Base-by-base conservation (phyloP, 2,329 filamentous ascomycete genomes). In the Colletotrichum chlorophyti region DNA sequence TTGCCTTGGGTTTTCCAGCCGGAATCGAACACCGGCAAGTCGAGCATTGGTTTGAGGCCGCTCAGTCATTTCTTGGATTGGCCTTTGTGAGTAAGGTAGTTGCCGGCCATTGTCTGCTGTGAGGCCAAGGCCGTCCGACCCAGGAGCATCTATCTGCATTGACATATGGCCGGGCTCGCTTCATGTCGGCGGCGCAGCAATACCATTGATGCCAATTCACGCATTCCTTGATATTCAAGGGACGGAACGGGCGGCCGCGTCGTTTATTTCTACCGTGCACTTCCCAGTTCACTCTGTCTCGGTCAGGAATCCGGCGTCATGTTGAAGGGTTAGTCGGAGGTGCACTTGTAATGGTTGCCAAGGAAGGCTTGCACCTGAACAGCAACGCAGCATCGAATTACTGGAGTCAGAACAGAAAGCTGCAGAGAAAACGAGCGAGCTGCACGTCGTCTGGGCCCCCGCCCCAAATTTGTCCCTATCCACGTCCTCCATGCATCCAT, bases 321-420 rank as follows among this genome's bases (percentile, higher is more conserved):
- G 46, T 48, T 19, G 41, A n/a, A n/a, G n/a, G 45, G 29, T 34
- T 38, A 12, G 45, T 41, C 17, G 42, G 31, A 48, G 15, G 50
- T 52, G 38, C 24, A 45, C 46, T 37, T 29, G 37, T 46, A 15
- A n/a, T 19, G 19, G n/a, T 21, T 43, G 42, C 50, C 49, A 58
- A 58, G 41, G 35, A 50, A 42, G 31, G n/a, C n/a, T n/a, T n/a
- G n/a, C n/a, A n/a, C n/a, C n/a, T n/a, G n/a, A n/a, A n/a, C n/a
- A n/a, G n/a, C n/a, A n/a, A n/a, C n/a, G n/a, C n/a, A n/a, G n/a
- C n/a, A n/a, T n/a, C n/a, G n/a, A n/a, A n/a, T n/a, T n/a, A n/a
- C n/a, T n/a, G 48, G 27, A 58, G 47, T 47, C 40, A 57, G 47
- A 42, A n/a, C n/a, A n/a, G n/a, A n/a, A n/a, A 58, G 50, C 31